A percentile compares a stretch with the other conserved stretches of the same genome.
Conservation (phyloP, 805 yeast species). For the Wickerhamiella lipophila region DNA sequence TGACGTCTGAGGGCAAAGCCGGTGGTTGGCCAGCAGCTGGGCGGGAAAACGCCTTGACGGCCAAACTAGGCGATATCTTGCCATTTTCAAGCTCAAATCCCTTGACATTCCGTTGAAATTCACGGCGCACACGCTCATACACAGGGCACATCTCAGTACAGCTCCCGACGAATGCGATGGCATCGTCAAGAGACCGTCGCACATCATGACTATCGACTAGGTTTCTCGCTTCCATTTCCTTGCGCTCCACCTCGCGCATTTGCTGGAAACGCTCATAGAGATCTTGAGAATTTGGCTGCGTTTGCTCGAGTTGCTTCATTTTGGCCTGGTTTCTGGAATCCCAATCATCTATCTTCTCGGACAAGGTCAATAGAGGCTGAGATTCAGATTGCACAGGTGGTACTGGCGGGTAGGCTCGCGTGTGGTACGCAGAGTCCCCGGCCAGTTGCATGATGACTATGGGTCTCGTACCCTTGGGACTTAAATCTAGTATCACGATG, state of each 20-base stretch:
- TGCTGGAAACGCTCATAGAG: slow-evolving; percentile 57
- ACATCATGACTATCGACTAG: slow-evolving; percentile 79
- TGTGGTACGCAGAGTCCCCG: slow-evolving; percentile 9
- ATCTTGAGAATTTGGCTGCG: slow-evolving; percentile 47
- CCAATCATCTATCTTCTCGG: slow-evolving; percentile 36
- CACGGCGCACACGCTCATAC: slow-evolving; percentile 79
- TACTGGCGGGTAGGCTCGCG: slow-evolving; percentile 10
- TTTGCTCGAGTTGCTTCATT: slow-evolving; percentile 37
- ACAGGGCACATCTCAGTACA: slow-evolving; percentile 93
- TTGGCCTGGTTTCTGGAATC: slow-evolving; percentile 58
- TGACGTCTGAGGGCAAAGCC: slow-evolving; percentile 90
- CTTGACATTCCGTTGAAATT: slow-evolving; percentile 75
- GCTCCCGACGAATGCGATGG: slow-evolving; percentile 75
- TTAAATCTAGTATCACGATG: background rate
- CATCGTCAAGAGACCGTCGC: slow-evolving; percentile 73
- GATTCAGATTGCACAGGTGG: slow-evolving; percentile 1
- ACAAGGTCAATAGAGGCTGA: background rate
- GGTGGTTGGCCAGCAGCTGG: slow-evolving; percentile 99
- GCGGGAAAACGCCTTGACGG: slow-evolving; percentile 85
- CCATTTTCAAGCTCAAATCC: slow-evolving; percentile 59
- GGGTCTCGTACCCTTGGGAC: background rate
- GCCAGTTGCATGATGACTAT: slow-evolving; percentile 4
- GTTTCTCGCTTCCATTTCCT: slow-evolving; percentile 64
- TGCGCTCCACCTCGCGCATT: slow-evolving; percentile 63
- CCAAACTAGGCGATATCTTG: slow-evolving; percentile 44